phyloP scores from a whole-genome alignment of 176 grass and related monocot species.

The Chrysopogon serrulatus region DNA sequence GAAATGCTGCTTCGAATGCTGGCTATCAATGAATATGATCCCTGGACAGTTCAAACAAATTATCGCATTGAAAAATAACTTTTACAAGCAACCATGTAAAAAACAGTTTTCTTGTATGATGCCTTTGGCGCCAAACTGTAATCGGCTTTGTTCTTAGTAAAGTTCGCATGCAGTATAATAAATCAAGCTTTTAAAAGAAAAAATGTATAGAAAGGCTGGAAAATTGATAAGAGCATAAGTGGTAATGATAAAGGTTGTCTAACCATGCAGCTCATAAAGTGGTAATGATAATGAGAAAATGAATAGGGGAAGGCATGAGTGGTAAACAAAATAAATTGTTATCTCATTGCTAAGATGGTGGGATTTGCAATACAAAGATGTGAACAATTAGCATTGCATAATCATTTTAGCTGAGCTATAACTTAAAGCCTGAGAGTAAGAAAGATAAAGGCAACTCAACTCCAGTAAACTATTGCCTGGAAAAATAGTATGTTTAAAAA shows the following conservation, averaged over 20 bases:
- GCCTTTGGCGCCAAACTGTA: not conserved
- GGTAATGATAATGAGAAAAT: not conserved
- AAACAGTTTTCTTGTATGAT: not conserved
- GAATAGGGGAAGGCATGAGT: not conserved
- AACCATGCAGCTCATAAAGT: not conserved
- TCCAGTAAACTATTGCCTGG: not conserved
- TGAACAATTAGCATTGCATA: constrained; percentile 8
- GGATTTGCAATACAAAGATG: not conserved
- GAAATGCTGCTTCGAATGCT: not conserved
- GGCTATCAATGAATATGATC: not conserved
- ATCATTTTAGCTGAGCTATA: not conserved
- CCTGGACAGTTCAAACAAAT: not conserved
- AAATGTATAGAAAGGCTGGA: not conserved
- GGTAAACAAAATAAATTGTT: not conserved
- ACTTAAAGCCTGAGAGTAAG: not conserved
- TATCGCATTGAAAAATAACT: not conserved
- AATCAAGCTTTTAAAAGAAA: not conserved
- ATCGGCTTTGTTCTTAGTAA: constrained; percentile 2
- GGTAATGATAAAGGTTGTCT: not conserved
- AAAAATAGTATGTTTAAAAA: constrained; percentile 7
- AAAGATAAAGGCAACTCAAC: not conserved
- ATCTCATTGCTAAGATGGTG: not conserved
- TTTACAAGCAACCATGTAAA: not conserved
- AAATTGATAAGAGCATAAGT: not conserved
- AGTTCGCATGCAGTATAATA: not conserved